Evolutionary conservation across 176 grass and related monocot species (phyloP).

Genomic region (Zizania latifolia): DNA sequence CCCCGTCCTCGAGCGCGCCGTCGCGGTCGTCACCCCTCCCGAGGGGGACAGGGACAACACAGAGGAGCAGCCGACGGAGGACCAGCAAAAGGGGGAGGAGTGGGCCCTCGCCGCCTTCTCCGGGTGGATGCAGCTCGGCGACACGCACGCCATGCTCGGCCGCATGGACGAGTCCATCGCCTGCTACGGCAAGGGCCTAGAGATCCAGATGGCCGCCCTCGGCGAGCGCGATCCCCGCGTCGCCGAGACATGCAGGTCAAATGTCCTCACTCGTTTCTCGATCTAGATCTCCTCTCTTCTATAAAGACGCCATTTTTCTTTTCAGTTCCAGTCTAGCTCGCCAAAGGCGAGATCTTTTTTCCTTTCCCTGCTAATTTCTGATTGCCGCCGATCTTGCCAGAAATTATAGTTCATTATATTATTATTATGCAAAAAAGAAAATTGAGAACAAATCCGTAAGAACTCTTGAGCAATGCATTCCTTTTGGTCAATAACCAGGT

Average conservation of each 20-base stretch:
- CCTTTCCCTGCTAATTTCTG: not conserved
- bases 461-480: not conserved
- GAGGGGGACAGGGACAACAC: not conserved
- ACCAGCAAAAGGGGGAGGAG: constrained; percentile 43
- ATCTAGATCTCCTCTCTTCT: constrained; percentile 22
- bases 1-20: constrained; percentile 79
- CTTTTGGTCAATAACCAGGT: constrained; percentile 40
- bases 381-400: not conserved
- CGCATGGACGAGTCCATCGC: constrained; percentile 86
- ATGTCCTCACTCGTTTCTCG: not conserved
- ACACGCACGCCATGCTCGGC: constrained; percentile 93
- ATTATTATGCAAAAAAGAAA: not conserved
- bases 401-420: not conserved
- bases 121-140: constrained; percentile 98
- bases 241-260: constrained; percentile 85
- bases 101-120: constrained; percentile 83
- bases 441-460: not conserved
- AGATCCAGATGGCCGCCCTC: constrained; percentile 93
- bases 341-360: not conserved
- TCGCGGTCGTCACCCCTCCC: constrained; percentile 39
- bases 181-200: constrained; percentile 84
- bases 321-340: not conserved
- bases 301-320: not conserved
- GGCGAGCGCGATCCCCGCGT: constrained; percentile 81
- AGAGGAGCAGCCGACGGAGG: not conserved